Percentiles rank a stretch among this genome's conserved stretches.
Conservation (phyloP, 345 rosid genomes). For the Geranium rotundifolium region DNA sequence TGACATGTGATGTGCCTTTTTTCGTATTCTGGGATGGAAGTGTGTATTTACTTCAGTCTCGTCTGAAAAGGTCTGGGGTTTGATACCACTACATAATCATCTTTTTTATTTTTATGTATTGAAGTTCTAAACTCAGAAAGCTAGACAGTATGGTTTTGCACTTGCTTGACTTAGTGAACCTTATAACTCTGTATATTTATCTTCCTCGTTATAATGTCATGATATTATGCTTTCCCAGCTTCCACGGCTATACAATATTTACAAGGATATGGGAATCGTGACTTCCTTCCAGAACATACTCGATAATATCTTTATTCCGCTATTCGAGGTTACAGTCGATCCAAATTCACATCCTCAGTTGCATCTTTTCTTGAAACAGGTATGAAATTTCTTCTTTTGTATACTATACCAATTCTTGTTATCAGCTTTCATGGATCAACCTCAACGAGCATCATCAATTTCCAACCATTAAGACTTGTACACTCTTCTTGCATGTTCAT, state of each 20-base stretch:
- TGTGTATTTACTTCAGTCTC: too few relatives aligned
- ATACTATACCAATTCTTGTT: not conserved
- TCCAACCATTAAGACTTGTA: not conserved
- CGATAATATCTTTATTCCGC: slow-evolving; percentile 92
- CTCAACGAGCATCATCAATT: too few relatives aligned
- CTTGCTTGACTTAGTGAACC: not conserved
- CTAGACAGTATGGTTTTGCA: not conserved
- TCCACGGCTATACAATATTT: slow-evolving; percentile 85
- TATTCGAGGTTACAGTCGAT: slow-evolving; percentile 93
- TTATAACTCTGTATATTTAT: not conserved
- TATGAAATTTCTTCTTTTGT: slow-evolving; percentile 14
- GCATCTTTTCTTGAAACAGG: slow-evolving; percentile 97
- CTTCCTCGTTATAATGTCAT: too few relatives aligned
- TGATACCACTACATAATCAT: too few relatives aligned
- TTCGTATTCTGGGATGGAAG: too few relatives aligned
- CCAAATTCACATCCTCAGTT: slow-evolving; percentile 99
- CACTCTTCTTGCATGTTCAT: not conserved
- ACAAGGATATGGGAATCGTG: slow-evolving; percentile 99
- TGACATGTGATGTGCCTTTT: too few relatives aligned
- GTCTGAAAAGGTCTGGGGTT: too few relatives aligned
- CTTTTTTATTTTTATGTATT: too few relatives aligned
- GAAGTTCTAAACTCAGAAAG: too few relatives aligned
- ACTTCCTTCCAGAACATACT: slow-evolving; percentile 98
- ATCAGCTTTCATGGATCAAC: not conserved
- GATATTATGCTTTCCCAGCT: slow-evolving; percentile 37